Base-by-base conservation (phyloP, 495 filamentous ascomycete species). In the Pseudevernia furfuracea region DNA sequence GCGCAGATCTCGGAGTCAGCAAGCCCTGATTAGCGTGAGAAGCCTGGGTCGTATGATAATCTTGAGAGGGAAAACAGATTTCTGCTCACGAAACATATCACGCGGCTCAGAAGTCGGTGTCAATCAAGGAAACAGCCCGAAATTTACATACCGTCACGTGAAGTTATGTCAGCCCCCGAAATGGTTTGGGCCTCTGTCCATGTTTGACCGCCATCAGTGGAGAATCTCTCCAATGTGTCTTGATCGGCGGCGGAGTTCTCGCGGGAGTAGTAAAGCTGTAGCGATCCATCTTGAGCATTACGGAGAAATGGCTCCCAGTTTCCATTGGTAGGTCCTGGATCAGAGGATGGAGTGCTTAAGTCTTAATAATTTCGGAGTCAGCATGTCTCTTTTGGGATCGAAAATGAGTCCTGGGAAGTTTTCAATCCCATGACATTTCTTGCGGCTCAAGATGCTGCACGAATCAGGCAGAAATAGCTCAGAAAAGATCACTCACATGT, bases 241-340 rank as follows among this genome's bases (percentile, higher is more conserved):
- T 84, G 81, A 69, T 82, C 82, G 65, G 58, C 67, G 32, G 58
- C 68, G 66, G 59, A 69, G 57, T 75, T 75, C 67, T 82, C 79
- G 4, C 71, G 73, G 9, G 77, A 79, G 67, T 82, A 84, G 62
- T 79, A 82, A 39, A 84, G 64, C 68, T 84, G 80, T 25, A 79
- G 64, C n/a, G 72, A 69, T 9, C 62, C 68, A n/a, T 74, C 73
- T 36, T 76, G 71, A 11, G 67, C 67, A 4, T 74, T 72, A 9
- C 79, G 70, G 67, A 82, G 62, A 67, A 81, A 81, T 4, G 81
- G 80, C 59, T 84, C 81, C 81, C 80, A 82, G 60, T 74, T 74
- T 9, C 80, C 80, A 28, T 78, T 75, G 2, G 73, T 71, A 28
- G 66, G 58, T 37, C 70, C 72, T 4, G 69, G 71, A 11, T 66